Conservation (phyloP, 192 early-diverging fungal species). For the Coemansia aciculifera region DNA sequence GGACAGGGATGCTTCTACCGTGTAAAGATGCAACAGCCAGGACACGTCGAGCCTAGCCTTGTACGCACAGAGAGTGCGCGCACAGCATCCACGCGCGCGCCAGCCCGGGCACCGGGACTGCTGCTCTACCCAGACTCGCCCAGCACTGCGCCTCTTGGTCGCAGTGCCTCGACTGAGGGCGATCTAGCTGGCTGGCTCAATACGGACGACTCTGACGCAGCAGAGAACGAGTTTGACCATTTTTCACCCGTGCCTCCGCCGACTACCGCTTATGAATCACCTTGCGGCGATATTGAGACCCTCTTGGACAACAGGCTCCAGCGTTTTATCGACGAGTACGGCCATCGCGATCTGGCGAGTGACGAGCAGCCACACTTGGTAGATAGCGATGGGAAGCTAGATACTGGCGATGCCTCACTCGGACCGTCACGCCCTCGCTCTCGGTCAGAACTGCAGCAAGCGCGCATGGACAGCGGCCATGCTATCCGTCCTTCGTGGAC, state of each 20-base stretch:
- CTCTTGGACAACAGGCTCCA: conserved; percentile 21
- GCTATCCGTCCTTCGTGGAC: conserved; percentile 6
- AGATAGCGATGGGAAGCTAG: conserved; percentile 2
- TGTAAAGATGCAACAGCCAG: conserved; percentile 14
- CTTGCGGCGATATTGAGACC: conserved; percentile 4
- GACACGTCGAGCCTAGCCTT: conserved; percentile 5
- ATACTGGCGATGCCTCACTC: background rate
- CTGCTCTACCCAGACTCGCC: conserved; percentile 11
- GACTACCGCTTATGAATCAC: background rate
- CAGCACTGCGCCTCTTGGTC: background rate
- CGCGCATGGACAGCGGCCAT: background rate
- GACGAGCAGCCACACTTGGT: conserved; percentile 4
- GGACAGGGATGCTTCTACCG: conserved; percentile 15
- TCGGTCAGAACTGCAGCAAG: background rate
- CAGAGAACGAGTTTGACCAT: background rate
- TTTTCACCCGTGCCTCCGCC: background rate
- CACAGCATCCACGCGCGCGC: conserved; percentile 7
- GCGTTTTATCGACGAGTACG: conserved; percentile 20
- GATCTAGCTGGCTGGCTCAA: conserved; percentile 16
- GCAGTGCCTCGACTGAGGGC: background rate
- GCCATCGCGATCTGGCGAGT: conserved; percentile 7
- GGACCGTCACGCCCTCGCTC: conserved; percentile 1
- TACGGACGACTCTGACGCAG: conserved; percentile 21
- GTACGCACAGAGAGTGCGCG: conserved; percentile 13
- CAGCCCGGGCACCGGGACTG: background rate